These are phyloP conservation scores for Fusarium drepaniforme DNA, from an alignment of 2,329 filamentous ascomycete genomes.

Conservation along the genomic window DNA sequence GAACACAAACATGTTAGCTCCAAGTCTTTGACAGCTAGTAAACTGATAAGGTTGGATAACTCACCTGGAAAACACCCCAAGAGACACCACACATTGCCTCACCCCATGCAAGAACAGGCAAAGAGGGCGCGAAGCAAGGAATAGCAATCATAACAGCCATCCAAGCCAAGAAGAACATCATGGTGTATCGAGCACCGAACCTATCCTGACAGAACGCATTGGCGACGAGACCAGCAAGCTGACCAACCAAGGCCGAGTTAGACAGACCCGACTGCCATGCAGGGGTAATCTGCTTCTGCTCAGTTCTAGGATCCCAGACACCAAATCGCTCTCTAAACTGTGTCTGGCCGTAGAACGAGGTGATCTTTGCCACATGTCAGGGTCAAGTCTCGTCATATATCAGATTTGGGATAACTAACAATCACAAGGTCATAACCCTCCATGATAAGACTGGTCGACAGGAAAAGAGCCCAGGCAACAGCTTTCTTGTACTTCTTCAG, in stretches of 20 bases:
- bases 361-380: constrained; percentile 10
- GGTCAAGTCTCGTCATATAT: background rate
- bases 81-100: constrained; percentile 52
- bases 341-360: constrained; percentile 28
- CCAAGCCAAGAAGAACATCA: constrained; percentile 38
- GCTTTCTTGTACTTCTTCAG: constrained; percentile 46
- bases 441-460: constrained; percentile 44
- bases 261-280: constrained; percentile 60
- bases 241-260: constrained; percentile 57
- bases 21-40: background rate
- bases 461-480: constrained; percentile 45
- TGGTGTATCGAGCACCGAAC: constrained; percentile 44
- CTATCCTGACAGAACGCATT: constrained; percentile 57
- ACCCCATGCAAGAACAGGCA: constrained; percentile 52
- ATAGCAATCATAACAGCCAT: constrained; percentile 18
- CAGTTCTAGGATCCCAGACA: constrained; percentile 7
- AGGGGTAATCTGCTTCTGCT: constrained; percentile 54
- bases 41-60: background rate
- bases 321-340: constrained; percentile 34
- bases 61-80: constrained; percentile 46
- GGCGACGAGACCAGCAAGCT: constrained; percentile 57
- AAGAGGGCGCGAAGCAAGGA: constrained; percentile 48
- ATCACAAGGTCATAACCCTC: constrained; percentile 53
- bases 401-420: constrained; percentile 31
- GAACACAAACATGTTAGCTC: background rate